Base-by-base conservation (phyloP, 208 protist species). In the Sergeia podlipaevii region DNA sequence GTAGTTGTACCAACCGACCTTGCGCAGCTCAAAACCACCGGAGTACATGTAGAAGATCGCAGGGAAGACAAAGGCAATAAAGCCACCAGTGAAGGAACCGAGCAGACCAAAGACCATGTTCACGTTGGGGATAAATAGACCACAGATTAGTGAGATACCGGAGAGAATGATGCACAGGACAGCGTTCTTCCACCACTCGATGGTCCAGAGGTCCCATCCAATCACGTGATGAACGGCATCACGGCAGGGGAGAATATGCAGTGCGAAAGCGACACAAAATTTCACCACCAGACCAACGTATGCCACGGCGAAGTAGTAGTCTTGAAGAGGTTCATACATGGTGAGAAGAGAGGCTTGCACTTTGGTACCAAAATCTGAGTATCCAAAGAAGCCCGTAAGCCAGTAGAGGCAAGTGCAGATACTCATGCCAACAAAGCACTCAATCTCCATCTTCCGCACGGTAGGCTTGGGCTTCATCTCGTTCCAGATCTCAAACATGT, bases 51-150 rank as follows among this genome's bases (percentile, higher is more conserved):
- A 86, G 64, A 93, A 90, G 38, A 85, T 43, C 2, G 81, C 34
- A 0, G 85, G 81, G n/a, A 90, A 85, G 34, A 90, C 63, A 51
- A 93, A 88, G 17, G 60, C 77, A 50, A 93, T 80, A 37, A 83
- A 75, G 20, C 63, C 57, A 6, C 72, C 80, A 21, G 65, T 72
- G 32, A 90, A 64, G 15, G 70, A 71, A 27, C 85, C 81, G 26
- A 93, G 68, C 23, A 93, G 56, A 4, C 68, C 74, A 46, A 93
- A 89, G 18, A 93, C 79, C 11, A 60, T 61, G 60, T 80, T 82
- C 26, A 90, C 71, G n/a, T 87, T 78, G 1, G 78, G 78, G 51
- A 90, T 80, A 53, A 90, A 77, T 3, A 93, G 45, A 10, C 79
- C 81, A 17, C 53, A 60, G 18, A 93, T 15, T 28, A 90, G 70